A percentile compares a stretch with the other conserved stretches of the same genome.
Conservation (phyloP, 1,139 yeast genomes). For the Taphrina pruni region DNA sequence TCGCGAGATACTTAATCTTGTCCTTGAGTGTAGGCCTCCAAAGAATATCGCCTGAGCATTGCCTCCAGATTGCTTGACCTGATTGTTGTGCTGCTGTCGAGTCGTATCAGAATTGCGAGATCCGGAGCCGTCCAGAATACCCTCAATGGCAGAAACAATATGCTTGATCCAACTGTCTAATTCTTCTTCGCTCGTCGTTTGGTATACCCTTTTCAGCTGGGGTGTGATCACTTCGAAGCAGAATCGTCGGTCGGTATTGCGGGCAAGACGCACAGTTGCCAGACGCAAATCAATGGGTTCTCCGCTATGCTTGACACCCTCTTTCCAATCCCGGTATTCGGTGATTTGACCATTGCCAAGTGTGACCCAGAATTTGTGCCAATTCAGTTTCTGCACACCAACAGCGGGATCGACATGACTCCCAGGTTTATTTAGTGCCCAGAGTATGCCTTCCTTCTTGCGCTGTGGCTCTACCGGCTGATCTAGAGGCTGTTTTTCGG, state of each 20-base stretch:
- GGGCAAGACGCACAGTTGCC: constrained; percentile 65
- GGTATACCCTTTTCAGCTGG: constrained; percentile 73
- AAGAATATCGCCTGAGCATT: constrained; percentile 38
- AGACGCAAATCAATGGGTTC: constrained; percentile 75
- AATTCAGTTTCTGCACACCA: constrained; percentile 65
- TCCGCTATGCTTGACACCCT: constrained; percentile 54
- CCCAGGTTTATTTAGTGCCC: constrained; percentile 59
- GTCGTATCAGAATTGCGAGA: constrained; percentile 40
- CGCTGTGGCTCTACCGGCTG: constrained; percentile 36
- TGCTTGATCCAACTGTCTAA: constrained; percentile 72
- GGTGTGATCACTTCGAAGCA: constrained; percentile 84
- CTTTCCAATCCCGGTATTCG: constrained; percentile 84
- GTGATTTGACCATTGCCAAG: constrained; percentile 68
- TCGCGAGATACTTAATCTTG: constrained; percentile 25
- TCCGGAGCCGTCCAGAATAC: constrained; percentile 49
- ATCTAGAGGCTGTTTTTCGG: constrained; percentile 19
- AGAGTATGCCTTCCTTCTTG: constrained; percentile 64
- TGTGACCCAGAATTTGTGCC: constrained; percentile 93
- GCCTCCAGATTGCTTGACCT: constrained; percentile 32
- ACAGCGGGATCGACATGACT: constrained; percentile 54
- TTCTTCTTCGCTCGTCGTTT: constrained; percentile 74
- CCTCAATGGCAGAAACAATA: constrained; percentile 54
- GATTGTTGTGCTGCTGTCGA: constrained; percentile 27
- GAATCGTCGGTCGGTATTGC: constrained; percentile 57
- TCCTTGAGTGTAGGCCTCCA: constrained; percentile 23